Evolutionary conservation across 306 rosid species (phyloP), one percentile per base, ranked within the genome.

Genomic region (Cicer pinnatifidum): DNA sequence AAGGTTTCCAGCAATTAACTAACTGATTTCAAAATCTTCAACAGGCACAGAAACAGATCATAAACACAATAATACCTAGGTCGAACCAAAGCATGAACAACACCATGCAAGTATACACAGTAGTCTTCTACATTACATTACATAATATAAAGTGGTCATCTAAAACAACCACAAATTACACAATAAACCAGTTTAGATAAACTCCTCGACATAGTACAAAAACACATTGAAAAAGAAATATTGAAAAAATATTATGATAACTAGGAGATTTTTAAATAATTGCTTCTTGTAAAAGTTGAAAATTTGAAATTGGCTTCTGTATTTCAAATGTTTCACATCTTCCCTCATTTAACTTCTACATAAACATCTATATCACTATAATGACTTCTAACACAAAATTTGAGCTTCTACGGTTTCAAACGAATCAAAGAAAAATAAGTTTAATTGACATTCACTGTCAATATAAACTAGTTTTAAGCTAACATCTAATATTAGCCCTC

Each of bases 1-100:
- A 83, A 75, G 60, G 19, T 82, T 48, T 40, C 71, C 45, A 43
- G 38, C 76, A 67, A 54, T 56, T 69, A 69, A 67, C 58, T 69
- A 47, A 72, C 56, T 57, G 20, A 45, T 23, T 40, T 41, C 67
- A 69, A 76, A 64, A 74, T 39, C 47, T 71, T 62, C 57, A 70
- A 73, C 51, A 69, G 45, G 41, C 69, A 51, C 63, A 37, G 57
- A 67, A 66, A 67, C 63, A 80, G 59, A 71, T 43, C 39, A 76
- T 50, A 60, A 43, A 60, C 8, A 59, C 35, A 53, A 59, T 11
- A 40, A 67, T 19, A 47, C 67, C 35, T 23, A 7, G 45, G 48
- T 41, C 41, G 72, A 39, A 72, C 37, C 5, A 41, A 65, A 60
- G 20, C 13, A 51, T 37, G 76, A 59, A 19, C 75, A 40, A 58